phyloP scores from a whole-genome alignment of 352 stramenopile genomes.

The Phytophthora pluvialis region DNA sequence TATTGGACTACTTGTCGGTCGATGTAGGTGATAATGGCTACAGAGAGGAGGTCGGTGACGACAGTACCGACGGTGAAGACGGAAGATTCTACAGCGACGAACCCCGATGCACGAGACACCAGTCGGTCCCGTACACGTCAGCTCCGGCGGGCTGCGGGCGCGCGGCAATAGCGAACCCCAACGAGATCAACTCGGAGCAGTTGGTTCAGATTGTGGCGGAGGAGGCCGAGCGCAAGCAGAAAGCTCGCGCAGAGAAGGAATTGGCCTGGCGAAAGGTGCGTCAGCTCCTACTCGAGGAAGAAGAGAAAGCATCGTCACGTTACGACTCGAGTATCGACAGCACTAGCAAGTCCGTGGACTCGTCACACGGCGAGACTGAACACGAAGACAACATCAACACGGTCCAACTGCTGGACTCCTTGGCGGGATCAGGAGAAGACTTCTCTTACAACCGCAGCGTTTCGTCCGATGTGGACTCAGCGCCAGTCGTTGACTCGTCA shows the following conservation, averaged over 20 bases:
- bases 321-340: not conserved
- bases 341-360: slow-evolving; percentile 49
- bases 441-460: slow-evolving; percentile 40
- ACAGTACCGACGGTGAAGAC: slow-evolving; percentile 24
- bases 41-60: slow-evolving; percentile 38
- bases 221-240: slow-evolving; percentile 50
- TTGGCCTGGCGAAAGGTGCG: slow-evolving; percentile 49
- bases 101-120: slow-evolving; percentile 33
- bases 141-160: slow-evolving; percentile 40
- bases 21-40: slow-evolving; percentile 58
- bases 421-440: slow-evolving; percentile 33
- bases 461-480: slow-evolving; percentile 29
- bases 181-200: slow-evolving; percentile 45
- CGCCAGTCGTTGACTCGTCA: slow-evolving; percentile 24
- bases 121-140: slow-evolving; percentile 32
- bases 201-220: slow-evolving; percentile 47
- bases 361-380: slow-evolving; percentile 27
- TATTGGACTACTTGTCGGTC: slow-evolving; percentile 66
- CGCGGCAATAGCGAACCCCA: slow-evolving; percentile 52
- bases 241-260: slow-evolving; percentile 50
- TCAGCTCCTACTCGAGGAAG: slow-evolving; percentile 47
- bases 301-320: slow-evolving; percentile 16
- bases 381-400: slow-evolving; percentile 45
- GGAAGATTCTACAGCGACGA: slow-evolving; percentile 11
- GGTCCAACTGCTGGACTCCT: slow-evolving; percentile 44